These are phyloP conservation scores for Hymenoscyphus albidus DNA, from an alignment of 2,329 filamentous ascomycete genomes.

Conservation along the genomic window DNA sequence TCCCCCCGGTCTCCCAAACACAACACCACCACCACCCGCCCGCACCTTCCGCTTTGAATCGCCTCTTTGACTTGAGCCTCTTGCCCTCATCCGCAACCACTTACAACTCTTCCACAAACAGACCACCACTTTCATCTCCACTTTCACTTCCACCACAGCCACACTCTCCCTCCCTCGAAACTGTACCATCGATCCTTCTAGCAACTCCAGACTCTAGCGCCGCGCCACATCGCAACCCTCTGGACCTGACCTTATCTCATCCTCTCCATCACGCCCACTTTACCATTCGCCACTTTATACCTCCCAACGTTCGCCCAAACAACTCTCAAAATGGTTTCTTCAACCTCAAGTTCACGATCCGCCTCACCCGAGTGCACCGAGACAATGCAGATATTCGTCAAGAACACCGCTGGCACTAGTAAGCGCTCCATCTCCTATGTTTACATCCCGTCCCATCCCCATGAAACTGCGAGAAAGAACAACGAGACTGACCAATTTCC, in stretches of 20 bases:
- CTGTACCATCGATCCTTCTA: background rate
- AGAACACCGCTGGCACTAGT: slow-evolving; percentile 56
- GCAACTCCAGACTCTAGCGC: slow-evolving; percentile 2
- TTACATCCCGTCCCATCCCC: slow-evolving; percentile 5
- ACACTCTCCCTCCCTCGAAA: background rate
- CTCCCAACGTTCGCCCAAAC: slow-evolving; percentile 8
- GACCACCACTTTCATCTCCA: background rate
- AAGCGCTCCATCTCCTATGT: slow-evolving; percentile 32
- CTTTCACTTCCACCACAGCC: background rate
- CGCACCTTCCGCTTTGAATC: background rate
- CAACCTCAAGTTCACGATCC: slow-evolving; percentile 29
- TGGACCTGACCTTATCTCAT: slow-evolving; percentile 8
- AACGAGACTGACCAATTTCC: slow-evolving; percentile 23
- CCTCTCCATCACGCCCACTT: slow-evolving; percentile 4
- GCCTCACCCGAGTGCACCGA: slow-evolving; percentile 43
- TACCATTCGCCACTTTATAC: background rate
- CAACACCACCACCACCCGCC: background rate
- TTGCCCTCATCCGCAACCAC: background rate
- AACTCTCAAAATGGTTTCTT: slow-evolving; percentile 28
- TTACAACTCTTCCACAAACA: background rate
- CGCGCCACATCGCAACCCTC: slow-evolving; percentile 5
- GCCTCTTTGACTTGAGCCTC: slow-evolving; percentile 6
- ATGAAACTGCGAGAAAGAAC: slow-evolving; percentile 8
- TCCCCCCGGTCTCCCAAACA: background rate
- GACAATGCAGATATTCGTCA: slow-evolving; percentile 59